phyloP scores from a whole-genome alignment of 2,329 filamentous ascomycete genomes.

The Pseudopyricularia cyperi region DNA sequence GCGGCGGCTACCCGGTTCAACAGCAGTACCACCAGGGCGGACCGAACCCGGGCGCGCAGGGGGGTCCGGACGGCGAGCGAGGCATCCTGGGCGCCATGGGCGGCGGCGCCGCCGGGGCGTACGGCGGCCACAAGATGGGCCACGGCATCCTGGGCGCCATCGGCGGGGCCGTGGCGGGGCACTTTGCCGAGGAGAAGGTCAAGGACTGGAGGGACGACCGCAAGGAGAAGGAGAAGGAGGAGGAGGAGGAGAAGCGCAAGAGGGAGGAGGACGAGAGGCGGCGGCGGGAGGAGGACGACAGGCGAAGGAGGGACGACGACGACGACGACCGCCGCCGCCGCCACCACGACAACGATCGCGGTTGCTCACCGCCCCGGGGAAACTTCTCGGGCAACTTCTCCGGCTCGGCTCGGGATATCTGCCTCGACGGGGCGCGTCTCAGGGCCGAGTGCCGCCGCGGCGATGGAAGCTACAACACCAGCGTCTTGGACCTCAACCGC shows the following conservation, averaged over 20 bases:
- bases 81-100: neutral
- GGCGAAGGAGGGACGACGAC: constrained; percentile 10
- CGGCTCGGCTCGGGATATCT: constrained; percentile 19
- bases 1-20: neutral
- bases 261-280: constrained; percentile 20
- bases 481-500: constrained; percentile 21
- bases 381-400: constrained; percentile 20
- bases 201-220: constrained; percentile 25
- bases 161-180: constrained; percentile 25
- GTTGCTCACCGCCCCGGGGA: constrained; percentile 6
- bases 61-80: neutral
- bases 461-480: constrained; percentile 19
- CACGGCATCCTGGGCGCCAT: constrained; percentile 15
- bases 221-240: constrained; percentile 23
- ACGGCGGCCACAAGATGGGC: neutral
- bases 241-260: constrained; percentile 21
- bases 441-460: constrained; percentile 18
- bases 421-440: constrained; percentile 21
- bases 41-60: neutral
- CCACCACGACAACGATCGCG: constrained; percentile 6
- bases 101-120: neutral
- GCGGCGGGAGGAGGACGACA: constrained; percentile 12
- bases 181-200: constrained; percentile 27
- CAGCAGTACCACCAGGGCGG: neutral
- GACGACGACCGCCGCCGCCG: constrained; percentile 7